Evolutionary conservation across 306 rosid species (phyloP), one percentile per base, ranked within the genome.

Genomic region (Sechiopsis laciniata): DNA sequence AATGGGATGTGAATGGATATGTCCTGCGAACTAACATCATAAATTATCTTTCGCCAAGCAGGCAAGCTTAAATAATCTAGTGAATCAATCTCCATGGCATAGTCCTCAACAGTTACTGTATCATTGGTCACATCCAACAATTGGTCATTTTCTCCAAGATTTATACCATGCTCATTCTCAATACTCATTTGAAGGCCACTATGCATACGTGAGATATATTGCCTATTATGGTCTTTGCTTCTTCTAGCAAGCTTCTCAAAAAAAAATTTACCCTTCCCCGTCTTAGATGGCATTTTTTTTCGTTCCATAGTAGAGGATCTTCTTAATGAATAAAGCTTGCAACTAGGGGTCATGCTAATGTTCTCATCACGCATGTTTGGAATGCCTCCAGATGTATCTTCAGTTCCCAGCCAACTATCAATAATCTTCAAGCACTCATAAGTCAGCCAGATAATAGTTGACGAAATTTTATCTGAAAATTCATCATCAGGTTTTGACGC

Each of bases 21-120:
- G 72, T 89, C 95, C 82, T 89, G 96, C 0, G 79, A 88, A 79
- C 96, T 95, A 82, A 88, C 96, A 84, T 95, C 92, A 79, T 88
- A 89, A 32, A 72, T 79, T 85, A 91, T 91, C 22, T 85, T 85
- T 21, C 96, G 96, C 99, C 99, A 95, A 80, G 87, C 91, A 59
- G 96, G 75, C 71, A 62, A 82, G 81, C 91, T 88, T 68, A 95
- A 80, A 78, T 82, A 70, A 66, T 69, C 88, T 8, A 85, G 79
- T 63, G 84, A 84, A 75, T 84, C 93, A 53, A 79, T 55, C 64
- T 82, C 97, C 75, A 74, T 61, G 11, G 87, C 73, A 80, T 76
- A 71, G 83, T 89, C 95, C 79, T 94, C 97, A 86, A 85, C 81
- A 37, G 82, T 73, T 75, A 73, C 78, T 55, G 82, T 83, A 83